Conservation (phyloP, 208 protist genomes). For the Novymonas esmeraldas region DNA sequence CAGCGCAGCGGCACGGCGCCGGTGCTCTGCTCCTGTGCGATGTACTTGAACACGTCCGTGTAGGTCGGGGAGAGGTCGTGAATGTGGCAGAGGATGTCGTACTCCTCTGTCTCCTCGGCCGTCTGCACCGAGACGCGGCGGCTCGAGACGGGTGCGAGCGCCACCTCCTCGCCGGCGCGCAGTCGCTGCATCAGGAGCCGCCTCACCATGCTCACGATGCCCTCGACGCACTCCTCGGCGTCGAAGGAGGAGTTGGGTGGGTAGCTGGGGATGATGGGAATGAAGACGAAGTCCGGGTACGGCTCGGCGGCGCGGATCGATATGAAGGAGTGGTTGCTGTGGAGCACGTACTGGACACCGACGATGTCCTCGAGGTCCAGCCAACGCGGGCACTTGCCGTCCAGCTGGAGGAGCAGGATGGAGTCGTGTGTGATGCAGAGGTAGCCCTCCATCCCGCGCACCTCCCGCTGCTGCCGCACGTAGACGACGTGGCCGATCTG, state of each 20-base stretch:
- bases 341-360: constrained; percentile 46
- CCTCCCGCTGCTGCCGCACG: constrained; percentile 46
- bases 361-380: constrained; percentile 43
- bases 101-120: constrained; percentile 33
- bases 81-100: constrained; percentile 44
- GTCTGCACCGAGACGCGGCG: constrained; percentile 14
- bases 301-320: constrained; percentile 33
- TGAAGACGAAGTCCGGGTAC: constrained; percentile 51
- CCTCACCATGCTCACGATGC: constrained; percentile 44
- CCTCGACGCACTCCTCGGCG: constrained; percentile 42
- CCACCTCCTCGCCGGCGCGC: constrained; percentile 39
- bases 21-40: constrained; percentile 29
- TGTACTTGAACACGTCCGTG: constrained; percentile 48
- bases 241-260: constrained; percentile 44
- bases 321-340: constrained; percentile 45
- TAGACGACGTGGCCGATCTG: constrained; percentile 51
- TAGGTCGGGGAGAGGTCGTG: constrained; percentile 28
- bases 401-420: constrained; percentile 44
- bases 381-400: constrained; percentile 53
- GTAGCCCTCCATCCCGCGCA: constrained; percentile 44
- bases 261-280: constrained; percentile 47
- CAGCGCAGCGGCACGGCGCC: constrained; percentile 38
- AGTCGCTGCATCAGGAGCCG: constrained; percentile 49
- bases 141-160: constrained; percentile 29
- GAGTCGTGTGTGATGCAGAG: constrained; percentile 51